Percentiles rank a stretch among this genome's conserved stretches.
Conservation (phyloP, 805 yeast species). For the Sungouiella thailandica region DNA sequence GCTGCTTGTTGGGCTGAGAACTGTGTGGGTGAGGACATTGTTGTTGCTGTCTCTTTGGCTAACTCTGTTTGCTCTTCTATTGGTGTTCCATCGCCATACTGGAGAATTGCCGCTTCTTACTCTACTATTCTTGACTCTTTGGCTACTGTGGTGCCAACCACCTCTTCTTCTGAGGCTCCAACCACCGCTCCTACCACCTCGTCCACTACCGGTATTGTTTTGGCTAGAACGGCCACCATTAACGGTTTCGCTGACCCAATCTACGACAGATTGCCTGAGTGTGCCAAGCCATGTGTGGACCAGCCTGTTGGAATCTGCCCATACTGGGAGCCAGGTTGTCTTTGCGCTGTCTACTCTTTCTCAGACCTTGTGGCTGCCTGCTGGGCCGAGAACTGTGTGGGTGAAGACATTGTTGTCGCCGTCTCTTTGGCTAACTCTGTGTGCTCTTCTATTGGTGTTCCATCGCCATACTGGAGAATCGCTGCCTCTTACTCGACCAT, state of each 20-base stretch:
- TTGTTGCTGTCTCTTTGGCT: conserved; percentile 7
- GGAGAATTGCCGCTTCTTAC: conserved; percentile 9
- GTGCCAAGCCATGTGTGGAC: conserved; percentile 10
- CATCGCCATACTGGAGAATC: conserved; percentile 30
- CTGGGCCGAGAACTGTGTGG: conserved; percentile 8
- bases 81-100: conserved; percentile 15
- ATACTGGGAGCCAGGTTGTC: conserved; percentile 14
- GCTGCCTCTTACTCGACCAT: conserved; percentile 11
- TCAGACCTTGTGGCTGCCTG: conserved; percentile 7
- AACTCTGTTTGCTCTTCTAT: conserved; percentile 9
- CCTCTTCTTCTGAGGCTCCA: neutral
- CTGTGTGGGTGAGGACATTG: conserved; percentile 8
- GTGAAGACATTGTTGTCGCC: conserved; percentile 5
- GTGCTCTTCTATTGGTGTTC: conserved; percentile 12
- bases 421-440: conserved; percentile 8
- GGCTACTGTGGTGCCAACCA: conserved; percentile 1
- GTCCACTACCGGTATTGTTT: conserved; percentile 3
- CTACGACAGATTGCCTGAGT: conserved; percentile 7
- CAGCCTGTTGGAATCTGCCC: conserved; percentile 5
- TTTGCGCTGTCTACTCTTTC: conserved; percentile 10
- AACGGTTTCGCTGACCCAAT: conserved; percentile 12
- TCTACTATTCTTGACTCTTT: conserved; percentile 3
- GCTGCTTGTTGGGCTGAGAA: conserved; percentile 9
- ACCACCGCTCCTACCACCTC: conserved; percentile 1
- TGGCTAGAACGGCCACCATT: conserved; percentile 9